Evolutionary conservation across 2,329 filamentous ascomycete species (phyloP).

Genomic region (Ophiostoma sp.): DNA sequence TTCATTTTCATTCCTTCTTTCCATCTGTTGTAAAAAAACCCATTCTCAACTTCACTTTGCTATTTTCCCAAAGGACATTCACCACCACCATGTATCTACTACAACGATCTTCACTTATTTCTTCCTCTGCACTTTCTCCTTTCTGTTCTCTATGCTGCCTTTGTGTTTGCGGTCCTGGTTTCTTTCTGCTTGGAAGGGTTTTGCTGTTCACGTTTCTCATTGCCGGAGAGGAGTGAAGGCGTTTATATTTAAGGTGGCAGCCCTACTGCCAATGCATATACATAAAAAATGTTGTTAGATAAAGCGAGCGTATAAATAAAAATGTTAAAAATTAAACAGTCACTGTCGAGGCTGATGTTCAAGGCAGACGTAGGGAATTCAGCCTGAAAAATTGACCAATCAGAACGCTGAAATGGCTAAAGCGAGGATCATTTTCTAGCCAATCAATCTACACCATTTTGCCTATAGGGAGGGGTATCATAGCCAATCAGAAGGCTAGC

Average conservation of each 20-base stretch:
- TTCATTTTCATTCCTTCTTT: background rate
- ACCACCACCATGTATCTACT: background rate
- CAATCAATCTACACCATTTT: constrained; percentile 8
- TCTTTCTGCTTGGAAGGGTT: background rate
- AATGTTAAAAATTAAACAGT: too few species aligned
- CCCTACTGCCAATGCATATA: background rate
- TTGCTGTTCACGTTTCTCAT: background rate
- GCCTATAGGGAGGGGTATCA: background rate
- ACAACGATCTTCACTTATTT: constrained; percentile 11
- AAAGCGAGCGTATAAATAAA: background rate
- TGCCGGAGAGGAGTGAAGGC: constrained; percentile 7
- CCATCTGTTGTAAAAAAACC: constrained; percentile 15
- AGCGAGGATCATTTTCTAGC: background rate
- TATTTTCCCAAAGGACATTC: background rate
- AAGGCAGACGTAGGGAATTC: background rate
- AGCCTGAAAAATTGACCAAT: background rate
- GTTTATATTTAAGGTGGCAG: background rate
- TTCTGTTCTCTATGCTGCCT: background rate
- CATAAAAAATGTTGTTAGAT: background rate
- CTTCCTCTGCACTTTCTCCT: background rate
- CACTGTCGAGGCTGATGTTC: too few species aligned
- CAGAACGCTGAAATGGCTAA: background rate
- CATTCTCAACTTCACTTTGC: constrained; percentile 14
- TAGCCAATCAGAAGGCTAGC: background rate
- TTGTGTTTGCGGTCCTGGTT: background rate